Evolutionary conservation across 2,329 filamentous ascomycete species (phyloP).

Genomic region (Pseudocercospora fuligena): DNA sequence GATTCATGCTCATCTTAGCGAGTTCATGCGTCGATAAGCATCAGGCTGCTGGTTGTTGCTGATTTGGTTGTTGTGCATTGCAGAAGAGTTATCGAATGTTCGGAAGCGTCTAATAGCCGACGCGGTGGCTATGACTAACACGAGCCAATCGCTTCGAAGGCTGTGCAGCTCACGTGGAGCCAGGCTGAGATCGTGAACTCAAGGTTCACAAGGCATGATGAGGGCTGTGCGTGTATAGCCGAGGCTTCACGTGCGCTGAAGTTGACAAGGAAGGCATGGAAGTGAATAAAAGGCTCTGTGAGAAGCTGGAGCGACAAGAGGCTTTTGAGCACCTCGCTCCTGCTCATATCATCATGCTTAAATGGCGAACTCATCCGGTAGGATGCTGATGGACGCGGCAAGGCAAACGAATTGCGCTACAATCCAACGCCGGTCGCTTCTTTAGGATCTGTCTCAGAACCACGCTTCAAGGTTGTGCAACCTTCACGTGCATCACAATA

Average conservation of each 20-base stretch:
- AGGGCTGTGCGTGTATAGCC: neutral
- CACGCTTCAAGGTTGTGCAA: slow-evolving; percentile 12
- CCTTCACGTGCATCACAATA: slow-evolving; percentile 10
- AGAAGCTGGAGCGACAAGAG: neutral
- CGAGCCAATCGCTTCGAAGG: slow-evolving; percentile 1
- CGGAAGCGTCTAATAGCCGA: neutral
- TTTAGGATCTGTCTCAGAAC: slow-evolving; percentile 14
- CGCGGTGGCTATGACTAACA: slow-evolving; percentile 1
- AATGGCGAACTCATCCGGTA: neutral
- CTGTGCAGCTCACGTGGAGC: slow-evolving; percentile 6
- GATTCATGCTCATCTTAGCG: slow-evolving; percentile 30
- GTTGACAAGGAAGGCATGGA: slow-evolving; percentile 4
- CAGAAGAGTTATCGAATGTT: neutral
- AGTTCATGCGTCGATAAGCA: slow-evolving; percentile 14
- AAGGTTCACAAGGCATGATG: neutral
- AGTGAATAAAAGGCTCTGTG: slow-evolving; percentile 5
- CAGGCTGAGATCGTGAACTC: neutral
- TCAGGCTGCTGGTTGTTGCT: slow-evolving; percentile 9
- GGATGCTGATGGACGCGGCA: slow-evolving; percentile 11
- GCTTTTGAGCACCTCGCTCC: slow-evolving; percentile 1
- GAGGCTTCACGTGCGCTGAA: neutral
- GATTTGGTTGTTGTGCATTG: slow-evolving; percentile 11
- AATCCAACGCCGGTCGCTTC: slow-evolving; percentile 17
- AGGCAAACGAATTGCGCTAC: slow-evolving; percentile 24
- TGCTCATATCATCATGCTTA: slow-evolving; percentile 6